These are phyloP conservation scores for Vitis labrusca DNA, from an alignment of 164 flowering plant species.

Conservation along the genomic window DNA sequence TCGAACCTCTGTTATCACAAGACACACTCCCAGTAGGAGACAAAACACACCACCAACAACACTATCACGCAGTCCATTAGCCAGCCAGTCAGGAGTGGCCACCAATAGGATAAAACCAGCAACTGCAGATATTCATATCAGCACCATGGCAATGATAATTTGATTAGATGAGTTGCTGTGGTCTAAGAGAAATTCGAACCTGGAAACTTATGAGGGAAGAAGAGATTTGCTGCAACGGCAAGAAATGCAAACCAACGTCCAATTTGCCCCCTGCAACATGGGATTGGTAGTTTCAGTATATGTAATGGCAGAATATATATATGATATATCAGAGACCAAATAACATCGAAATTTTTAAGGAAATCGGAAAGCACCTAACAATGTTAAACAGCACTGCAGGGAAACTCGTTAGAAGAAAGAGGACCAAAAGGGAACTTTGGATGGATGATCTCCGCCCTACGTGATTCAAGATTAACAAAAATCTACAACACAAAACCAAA, in stretches of 20 bases:
- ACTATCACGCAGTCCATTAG: conserved; percentile 32
- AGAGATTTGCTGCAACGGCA: conserved; percentile 40
- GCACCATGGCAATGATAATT: background rate
- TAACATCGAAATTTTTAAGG: background rate
- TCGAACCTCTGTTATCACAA: conserved; percentile 23
- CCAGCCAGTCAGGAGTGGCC: conserved; percentile 35
- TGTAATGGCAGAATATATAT: background rate
- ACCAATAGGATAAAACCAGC: conserved; percentile 45
- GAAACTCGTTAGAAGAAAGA: conserved; percentile 34
- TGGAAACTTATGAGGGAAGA: conserved; percentile 34
- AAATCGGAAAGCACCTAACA: conserved; percentile 27
- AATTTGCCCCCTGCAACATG: conserved; percentile 45
- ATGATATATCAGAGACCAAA: background rate
- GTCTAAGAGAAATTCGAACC: conserved; percentile 22
- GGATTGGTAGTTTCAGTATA: background rate
- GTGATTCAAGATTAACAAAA: conserved; percentile 39
- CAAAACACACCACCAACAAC: conserved; percentile 32
- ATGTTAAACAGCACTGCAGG: conserved; percentile 38
- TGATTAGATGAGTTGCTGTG: background rate
- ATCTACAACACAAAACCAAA: conserved; percentile 22
- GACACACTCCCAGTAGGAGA: conserved; percentile 27
- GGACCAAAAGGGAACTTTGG: conserved; percentile 39
- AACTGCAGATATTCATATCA: conserved; percentile 25
- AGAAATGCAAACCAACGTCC: conserved; percentile 50
- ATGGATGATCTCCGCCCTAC: conserved; percentile 22